A percentile compares a stretch with the other conserved stretches of the same genome.
These are phyloP conservation scores for Penicillium oxalicum DNA, from an alignment of 2,329 filamentous ascomycete genomes.

Conservation along the genomic window DNA sequence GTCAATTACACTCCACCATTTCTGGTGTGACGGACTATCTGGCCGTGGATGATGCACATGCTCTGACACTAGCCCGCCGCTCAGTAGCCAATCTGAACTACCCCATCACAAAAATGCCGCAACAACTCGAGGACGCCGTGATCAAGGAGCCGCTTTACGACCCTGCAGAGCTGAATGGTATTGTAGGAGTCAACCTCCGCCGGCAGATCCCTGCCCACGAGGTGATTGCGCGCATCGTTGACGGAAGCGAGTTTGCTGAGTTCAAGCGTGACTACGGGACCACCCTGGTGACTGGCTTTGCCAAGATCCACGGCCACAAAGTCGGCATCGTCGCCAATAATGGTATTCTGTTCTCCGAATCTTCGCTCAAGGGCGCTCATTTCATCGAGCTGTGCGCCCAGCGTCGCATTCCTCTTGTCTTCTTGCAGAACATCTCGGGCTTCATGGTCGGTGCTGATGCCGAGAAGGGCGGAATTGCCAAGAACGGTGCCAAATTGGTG, in stretches of 20 bases:
- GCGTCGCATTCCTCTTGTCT: constrained; percentile 81
- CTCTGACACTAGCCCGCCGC: constrained; percentile 74
- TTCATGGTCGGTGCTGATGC: constrained; percentile 97
- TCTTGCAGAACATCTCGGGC: constrained; percentile 92
- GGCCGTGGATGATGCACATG: constrained; percentile 89
- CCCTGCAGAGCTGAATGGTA: constrained; percentile 72
- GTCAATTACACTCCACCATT: constrained; percentile 79
- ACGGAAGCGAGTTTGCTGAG: constrained; percentile 82
- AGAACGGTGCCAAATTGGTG: constrained; percentile 95
- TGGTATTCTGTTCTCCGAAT: constrained; percentile 86
- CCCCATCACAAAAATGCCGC: constrained; percentile 48
- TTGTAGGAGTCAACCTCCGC: constrained; percentile 84
- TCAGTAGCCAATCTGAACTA: constrained; percentile 88
- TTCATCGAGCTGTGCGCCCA: constrained; percentile 94
- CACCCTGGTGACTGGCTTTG: constrained; percentile 88
- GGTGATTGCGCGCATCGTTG: constrained; percentile 86
- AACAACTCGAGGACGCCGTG: constrained; percentile 20
- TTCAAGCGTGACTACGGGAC: constrained; percentile 90
- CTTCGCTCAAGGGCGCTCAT: constrained; percentile 87
- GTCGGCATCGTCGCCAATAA: constrained; percentile 96
- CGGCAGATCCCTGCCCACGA: constrained; percentile 81
- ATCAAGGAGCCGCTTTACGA: constrained; percentile 76
- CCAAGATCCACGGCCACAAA: constrained; percentile 78
- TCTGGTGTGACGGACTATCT: constrained; percentile 94
- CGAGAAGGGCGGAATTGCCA: constrained; percentile 91